Base-by-base conservation (phyloP, 2,329 filamentous ascomycete genomes). In the Clonostachys byssicola region DNA sequence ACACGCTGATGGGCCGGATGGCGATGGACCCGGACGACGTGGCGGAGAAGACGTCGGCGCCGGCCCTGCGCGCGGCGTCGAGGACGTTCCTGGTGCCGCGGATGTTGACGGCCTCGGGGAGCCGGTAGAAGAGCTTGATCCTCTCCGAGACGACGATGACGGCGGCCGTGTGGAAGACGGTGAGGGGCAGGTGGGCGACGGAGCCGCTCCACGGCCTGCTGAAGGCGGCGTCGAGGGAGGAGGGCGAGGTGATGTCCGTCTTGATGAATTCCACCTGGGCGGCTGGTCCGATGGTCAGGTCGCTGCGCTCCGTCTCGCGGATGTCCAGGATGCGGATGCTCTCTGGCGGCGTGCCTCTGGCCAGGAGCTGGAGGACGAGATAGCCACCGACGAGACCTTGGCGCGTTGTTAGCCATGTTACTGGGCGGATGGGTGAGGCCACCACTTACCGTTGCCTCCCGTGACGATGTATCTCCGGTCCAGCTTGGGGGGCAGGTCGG, bases 131-230 rank as follows among this genome's bases (percentile, higher is more conserved):
- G 34, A 66, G 59, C 42, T 58, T 55, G 44, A 68, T 65, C 7
- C 78, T 71, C 47, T 81, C 77, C 14, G 65, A 68, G 0, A 75
- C 69, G 12, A 75, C 65, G 49, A 82, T 80, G 5, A 72, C 66
- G 2, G 78, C 78, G 3, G 77, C 78, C 1, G 73, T 80, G 61
- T 82, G 78, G 54, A 77, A 80, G 14, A 82, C 77, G 1, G 77
- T 80, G 20, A 82, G 60, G 2, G 78, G 77, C 5, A 73, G 63
- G 5, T 59, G 42, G 6, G 70, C 63, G 5, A 70, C 63, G 2
- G 59, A 57, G 3, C 57, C 43, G 3, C 68, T 62, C 78, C 79
- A 82, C 6, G 71, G 64, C 18, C 63, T 60, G 6, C 62, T 57
- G 47, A 82, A 80, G 14, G 76, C 75, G 1, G 61, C 63, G 8